Base-by-base conservation (phyloP, 2,329 filamentous ascomycete genomes). In the Nannizzia gypsea region DNA sequence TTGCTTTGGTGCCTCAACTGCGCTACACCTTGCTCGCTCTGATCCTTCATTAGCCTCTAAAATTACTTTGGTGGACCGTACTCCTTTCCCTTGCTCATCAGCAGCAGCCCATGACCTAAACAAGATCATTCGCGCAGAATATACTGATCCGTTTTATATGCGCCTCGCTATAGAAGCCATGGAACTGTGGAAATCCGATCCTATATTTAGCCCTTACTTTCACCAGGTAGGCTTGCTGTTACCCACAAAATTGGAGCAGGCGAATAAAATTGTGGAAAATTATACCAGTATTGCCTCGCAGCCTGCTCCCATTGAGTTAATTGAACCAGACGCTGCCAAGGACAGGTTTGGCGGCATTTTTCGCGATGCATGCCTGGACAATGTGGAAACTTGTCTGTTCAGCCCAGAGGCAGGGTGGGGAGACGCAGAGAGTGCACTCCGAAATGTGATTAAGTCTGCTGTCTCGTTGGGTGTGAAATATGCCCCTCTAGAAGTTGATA, bases 371-470 rank as follows among this genome's bases (percentile, higher is more conserved):
- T 80, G 84, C 61, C 84, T 83, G 65, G 72, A 71, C 0, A 80
- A 75, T 1, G 81, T 79, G 56, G 80, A 78, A 63, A 78, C 82
- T 63, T 80, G 83, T 4, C 24, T 55, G 22, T 71, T 83, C 57
- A 85, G 85, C 73, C 78, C 75, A 62, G 78, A 74, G 28, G 80
- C 79, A 65, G 83, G 83, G 1, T 85, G 81, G 80, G 82, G 77
- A 4, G 80, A 80, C 24, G 83, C 83, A 1, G 80, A 78, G 1
- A 80, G 83, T 61, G 78, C 76, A 46, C 66, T 85, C 63, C 67
- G 73, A 56, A 79, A 77, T 1, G 75, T 84, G 9, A 84, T 80
- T 2, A 73, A 75, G 22, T 74, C 75, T 60, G 73, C 74, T 9
- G 66, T 84, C 6, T 72, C 76, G 40, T 67, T 81, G 0, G 83